phyloP scores from a whole-genome alignment of 805 yeast genomes.

The Cyberlindnera samutprakarnensis region DNA sequence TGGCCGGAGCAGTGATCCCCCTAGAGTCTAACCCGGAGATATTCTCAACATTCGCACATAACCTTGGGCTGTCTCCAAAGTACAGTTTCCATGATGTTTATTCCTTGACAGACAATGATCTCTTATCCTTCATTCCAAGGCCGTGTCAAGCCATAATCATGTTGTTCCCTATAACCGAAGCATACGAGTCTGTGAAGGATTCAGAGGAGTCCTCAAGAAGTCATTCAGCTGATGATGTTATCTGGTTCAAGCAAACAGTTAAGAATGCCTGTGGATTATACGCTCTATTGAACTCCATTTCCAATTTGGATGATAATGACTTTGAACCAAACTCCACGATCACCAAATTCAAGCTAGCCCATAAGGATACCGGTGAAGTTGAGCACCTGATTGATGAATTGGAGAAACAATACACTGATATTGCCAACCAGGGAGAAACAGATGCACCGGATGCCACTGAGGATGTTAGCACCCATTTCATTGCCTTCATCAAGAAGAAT shows the following conservation, averaged over 20 bases:
- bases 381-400: constrained; percentile 38
- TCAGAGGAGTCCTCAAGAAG: constrained; percentile 28
- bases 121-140: constrained; percentile 71
- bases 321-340: constrained; percentile 11
- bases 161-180: constrained; percentile 69
- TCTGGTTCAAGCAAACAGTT: constrained; percentile 85
- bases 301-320: constrained; percentile 29
- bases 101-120: constrained; percentile 78
- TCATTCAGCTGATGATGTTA: constrained; percentile 23
- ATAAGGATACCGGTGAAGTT: constrained; percentile 15
- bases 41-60: constrained; percentile 60
- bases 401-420: constrained; percentile 36
- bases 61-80: constrained; percentile 57
- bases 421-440: constrained; percentile 36
- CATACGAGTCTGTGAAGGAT: constrained; percentile 46
- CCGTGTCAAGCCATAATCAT: constrained; percentile 74
- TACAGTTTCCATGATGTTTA: constrained; percentile 72
- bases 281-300: constrained; percentile 66
- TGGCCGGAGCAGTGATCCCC: constrained; percentile 56
- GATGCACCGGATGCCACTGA: constrained; percentile 55
- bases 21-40: constrained; percentile 86
- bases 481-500: constrained; percentile 56
- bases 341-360: constrained; percentile 10
- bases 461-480: constrained; percentile 63
- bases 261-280: constrained; percentile 90